Evolutionary conservation across 2,329 filamentous ascomycete species (phyloP).

Genomic region (Venturiaceae sp.): DNA sequence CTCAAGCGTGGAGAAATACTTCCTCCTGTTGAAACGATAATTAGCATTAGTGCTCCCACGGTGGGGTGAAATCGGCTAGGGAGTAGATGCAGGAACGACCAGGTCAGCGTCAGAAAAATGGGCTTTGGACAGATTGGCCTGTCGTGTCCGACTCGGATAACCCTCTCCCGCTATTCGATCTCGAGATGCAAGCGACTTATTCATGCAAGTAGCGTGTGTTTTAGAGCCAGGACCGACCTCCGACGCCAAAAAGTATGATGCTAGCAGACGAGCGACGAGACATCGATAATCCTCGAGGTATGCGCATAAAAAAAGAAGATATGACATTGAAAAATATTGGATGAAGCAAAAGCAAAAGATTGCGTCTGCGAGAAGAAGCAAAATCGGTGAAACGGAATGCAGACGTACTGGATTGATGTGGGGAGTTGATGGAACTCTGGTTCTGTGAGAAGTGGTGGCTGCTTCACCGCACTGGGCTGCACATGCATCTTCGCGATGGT

Average conservation of each 20-base stretch:
- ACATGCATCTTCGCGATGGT: not conserved
- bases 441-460: not conserved
- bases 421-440: not conserved
- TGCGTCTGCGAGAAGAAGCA: not conserved
- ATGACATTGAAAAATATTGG: not conserved
- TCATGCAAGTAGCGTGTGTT: not conserved
- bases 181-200: not conserved
- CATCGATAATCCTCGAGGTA: not conserved
- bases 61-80: not conserved
- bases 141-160: not conserved
- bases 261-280: not conserved
- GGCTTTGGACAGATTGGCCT: not conserved
- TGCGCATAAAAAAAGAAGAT: not conserved
- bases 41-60: conserved; percentile 2
- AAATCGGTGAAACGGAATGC: not conserved
- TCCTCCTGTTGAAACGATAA: conserved; percentile 25
- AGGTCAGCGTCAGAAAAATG: not conserved
- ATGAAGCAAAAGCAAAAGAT: not conserved
- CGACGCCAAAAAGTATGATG: not conserved
- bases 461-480: not conserved
- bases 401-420: conserved; percentile 3
- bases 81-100: not conserved
- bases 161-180: not conserved
- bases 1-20: conserved; percentile 69
- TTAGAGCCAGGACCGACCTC: not conserved